Percentiles rank a stretch among this genome's conserved stretches.
phyloP scores from a whole-genome alignment of 2,329 filamentous ascomycete genomes.

The Westerdykella ornata region DNA sequence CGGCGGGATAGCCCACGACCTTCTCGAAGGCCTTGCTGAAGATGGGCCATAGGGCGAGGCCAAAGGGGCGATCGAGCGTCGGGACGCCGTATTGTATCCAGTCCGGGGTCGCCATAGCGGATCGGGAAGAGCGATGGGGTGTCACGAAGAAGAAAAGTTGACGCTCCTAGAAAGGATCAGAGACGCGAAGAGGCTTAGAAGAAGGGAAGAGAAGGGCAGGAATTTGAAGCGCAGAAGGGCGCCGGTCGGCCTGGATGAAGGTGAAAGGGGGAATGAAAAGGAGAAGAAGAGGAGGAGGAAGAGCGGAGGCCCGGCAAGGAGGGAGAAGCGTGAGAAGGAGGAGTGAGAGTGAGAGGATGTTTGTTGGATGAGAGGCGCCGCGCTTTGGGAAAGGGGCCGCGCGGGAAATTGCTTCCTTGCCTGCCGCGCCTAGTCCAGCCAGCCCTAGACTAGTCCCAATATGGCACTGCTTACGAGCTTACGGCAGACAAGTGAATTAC shows the following conservation, averaged over 20 bases:
- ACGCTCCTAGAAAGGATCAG: slow-evolving; percentile 1
- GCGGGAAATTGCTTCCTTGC: slow-evolving; percentile 14
- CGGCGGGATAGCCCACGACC: slow-evolving; percentile 71
- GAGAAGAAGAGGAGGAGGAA: slow-evolving; percentile 14
- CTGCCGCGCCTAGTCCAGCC: no score
- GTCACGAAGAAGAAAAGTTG: slow-evolving; percentile 3
- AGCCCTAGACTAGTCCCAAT: no score
- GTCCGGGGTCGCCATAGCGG: slow-evolving; percentile 45
- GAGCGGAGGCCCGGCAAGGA: slow-evolving; percentile 9
- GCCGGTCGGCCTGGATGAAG: slow-evolving; percentile 26
- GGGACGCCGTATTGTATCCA: slow-evolving; percentile 56
- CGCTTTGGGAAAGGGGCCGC: slow-evolving; percentile 32
- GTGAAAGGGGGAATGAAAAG: slow-evolving; percentile 15
- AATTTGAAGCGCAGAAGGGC: slow-evolving; percentile 11
- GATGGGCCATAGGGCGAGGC: slow-evolving; percentile 84
- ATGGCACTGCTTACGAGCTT: no score
- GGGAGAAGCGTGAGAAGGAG: slow-evolving; percentile 2
- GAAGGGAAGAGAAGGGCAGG: slow-evolving; percentile 4
- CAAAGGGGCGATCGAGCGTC: slow-evolving; percentile 86
- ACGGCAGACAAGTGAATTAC: no score
- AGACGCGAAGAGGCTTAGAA: not conserved
- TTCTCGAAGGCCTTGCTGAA: slow-evolving; percentile 80
- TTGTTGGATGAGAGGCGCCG: slow-evolving; percentile 7
- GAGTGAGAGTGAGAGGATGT: not conserved
- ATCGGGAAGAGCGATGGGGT: slow-evolving; percentile 14